Conservation (phyloP, 176 grass and related monocot genomes). For the Carex parvula region DNA sequence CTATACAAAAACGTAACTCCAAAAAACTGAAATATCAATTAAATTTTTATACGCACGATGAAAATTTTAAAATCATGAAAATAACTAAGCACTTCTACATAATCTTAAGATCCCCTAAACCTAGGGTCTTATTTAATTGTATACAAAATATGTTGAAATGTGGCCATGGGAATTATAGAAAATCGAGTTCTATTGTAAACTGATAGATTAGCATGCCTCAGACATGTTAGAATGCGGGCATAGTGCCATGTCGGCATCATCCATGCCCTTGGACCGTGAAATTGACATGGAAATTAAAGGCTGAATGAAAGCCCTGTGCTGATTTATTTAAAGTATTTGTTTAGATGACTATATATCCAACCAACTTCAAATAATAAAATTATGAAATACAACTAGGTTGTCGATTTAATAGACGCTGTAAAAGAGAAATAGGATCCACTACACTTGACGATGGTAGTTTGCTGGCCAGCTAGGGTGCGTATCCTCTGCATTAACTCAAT, state of each 20-base stretch:
- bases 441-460: background rate
- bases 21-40: too few relatives aligned
- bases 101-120: too few relatives aligned
- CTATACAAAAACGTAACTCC: too few relatives aligned
- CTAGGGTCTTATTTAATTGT: background rate
- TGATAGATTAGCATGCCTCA: slow-evolving; percentile 21
- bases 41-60: too few relatives aligned
- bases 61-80: too few relatives aligned
- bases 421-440: background rate
- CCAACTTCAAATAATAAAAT: slow-evolving; percentile 34
- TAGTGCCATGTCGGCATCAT: slow-evolving; percentile 20
- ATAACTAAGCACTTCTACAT: too few relatives aligned
- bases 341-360: background rate
- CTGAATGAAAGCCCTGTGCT: slow-evolving; percentile 27
- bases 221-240: background rate
- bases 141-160: background rate
- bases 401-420: background rate
- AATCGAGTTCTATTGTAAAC: background rate
- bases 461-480: too few relatives aligned
- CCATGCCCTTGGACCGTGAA: slow-evolving; percentile 23
- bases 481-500: too few relatives aligned
- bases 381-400: background rate
- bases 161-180: background rate
- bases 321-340: slow-evolving; percentile 37
- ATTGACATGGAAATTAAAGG: slow-evolving; percentile 22